Evolutionary conservation across 176 grass and related monocot genomes (phyloP).

Genomic region (Oryza glaberrima): DNA sequence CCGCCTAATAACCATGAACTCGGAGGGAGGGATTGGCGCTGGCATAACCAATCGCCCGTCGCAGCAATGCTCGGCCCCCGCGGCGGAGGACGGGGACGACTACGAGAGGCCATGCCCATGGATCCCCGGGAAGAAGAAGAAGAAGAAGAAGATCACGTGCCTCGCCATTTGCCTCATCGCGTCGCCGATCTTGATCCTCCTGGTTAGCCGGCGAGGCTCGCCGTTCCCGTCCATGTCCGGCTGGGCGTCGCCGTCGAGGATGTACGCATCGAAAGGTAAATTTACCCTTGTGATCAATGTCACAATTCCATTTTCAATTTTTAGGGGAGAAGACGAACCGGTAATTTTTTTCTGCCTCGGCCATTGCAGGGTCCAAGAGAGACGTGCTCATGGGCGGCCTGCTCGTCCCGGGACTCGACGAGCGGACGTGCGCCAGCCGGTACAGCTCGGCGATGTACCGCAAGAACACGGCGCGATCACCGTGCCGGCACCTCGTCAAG

Average conservation of each 20-base stretch:
- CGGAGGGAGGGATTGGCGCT: conserved; percentile 30
- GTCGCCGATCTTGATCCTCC: conserved; percentile 38
- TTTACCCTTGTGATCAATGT: neutral
- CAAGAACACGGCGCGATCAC: conserved; percentile 42
- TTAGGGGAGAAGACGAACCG: too few relatives aligned
- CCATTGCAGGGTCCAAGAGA: neutral
- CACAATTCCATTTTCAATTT: neutral
- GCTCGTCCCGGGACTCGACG: conserved; percentile 55
- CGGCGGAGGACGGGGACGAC: neutral
- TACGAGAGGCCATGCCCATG: conserved; percentile 28
- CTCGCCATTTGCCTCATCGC: conserved; percentile 45
- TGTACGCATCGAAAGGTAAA: conserved; percentile 22
- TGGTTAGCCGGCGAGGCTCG: conserved; percentile 27
- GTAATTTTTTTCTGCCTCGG: neutral
- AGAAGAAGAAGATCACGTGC: conserved; percentile 34
- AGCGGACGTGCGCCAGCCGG: conserved; percentile 48
- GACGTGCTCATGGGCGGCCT: conserved; percentile 65
- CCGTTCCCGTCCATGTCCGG: conserved; percentile 22
- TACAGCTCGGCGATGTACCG: conserved; percentile 49
- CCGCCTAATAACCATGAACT: conserved; percentile 42
- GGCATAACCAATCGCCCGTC: conserved; percentile 47
- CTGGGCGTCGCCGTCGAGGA: conserved; percentile 6
- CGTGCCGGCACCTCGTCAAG: conserved; percentile 53
- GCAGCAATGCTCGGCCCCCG: conserved; percentile 28
- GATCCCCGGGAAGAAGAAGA: conserved; percentile 38